A percentile compares a stretch with the other conserved stretches of the same genome.
Evolutionary conservation across 345 rosid species (phyloP).

Genomic region (Salix brachista): DNA sequence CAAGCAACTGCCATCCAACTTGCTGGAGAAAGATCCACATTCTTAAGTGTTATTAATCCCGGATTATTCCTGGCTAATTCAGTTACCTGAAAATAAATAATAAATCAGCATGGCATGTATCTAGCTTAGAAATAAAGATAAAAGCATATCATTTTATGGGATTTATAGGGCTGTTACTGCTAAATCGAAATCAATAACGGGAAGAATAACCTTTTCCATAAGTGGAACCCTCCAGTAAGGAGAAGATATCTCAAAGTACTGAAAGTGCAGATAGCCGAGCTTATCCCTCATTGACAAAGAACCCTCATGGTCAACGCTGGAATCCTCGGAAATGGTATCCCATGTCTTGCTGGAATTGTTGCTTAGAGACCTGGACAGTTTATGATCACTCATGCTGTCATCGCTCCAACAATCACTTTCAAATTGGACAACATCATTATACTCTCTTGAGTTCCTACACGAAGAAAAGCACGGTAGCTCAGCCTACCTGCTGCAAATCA

Average conservation of each 20-base stretch:
- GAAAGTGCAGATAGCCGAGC: constrained; percentile 52
- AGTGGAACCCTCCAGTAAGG: constrained; percentile 67
- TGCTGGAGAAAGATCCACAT: constrained; percentile 77
- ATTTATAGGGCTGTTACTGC: not conserved
- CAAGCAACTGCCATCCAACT: constrained; percentile 95
- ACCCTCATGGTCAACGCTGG: constrained; percentile 40
- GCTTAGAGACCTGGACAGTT: constrained; percentile 56
- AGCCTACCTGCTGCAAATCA: not conserved
- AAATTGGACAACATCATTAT: constrained; percentile 30
- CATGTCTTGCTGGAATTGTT: constrained; percentile 55
- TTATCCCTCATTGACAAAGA: constrained; percentile 29
- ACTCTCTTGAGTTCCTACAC: constrained; percentile 33
- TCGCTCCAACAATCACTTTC: constrained; percentile 69
- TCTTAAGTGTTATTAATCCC: constrained; percentile 48
- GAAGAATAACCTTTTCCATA: constrained; percentile 42
- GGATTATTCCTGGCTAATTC: constrained; percentile 45
- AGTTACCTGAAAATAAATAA: constrained; percentile 33
- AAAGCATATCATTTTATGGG: not conserved
- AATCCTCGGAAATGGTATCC: constrained; percentile 62
- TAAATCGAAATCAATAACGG: not conserved
- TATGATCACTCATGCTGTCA: constrained; percentile 45
- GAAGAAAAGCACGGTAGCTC: not conserved
- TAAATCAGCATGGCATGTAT: not conserved
- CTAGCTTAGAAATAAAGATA: not conserved
- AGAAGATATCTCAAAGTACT: constrained; percentile 51